Evolutionary conservation across 1,284 basidiomycete genomes (phyloP), one percentile per base, ranked within the genome.

Genomic region (Lentinula novae-zelandiae): DNA sequence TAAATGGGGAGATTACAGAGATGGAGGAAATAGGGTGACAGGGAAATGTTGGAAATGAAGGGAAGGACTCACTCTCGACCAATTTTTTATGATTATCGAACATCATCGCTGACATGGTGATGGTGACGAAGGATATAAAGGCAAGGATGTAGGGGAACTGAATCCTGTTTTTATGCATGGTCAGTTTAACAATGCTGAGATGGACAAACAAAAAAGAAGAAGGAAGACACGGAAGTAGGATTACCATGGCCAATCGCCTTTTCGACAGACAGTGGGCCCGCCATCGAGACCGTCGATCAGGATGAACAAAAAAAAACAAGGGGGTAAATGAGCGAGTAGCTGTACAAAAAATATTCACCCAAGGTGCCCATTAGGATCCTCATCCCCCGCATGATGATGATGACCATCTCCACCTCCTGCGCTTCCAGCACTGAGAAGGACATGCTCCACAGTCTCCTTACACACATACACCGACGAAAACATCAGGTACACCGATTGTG

Each of bases 381-480:
- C 75, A 22, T 73, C 72, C 1, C 70, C 67, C 49, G 77, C 76
- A 68, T 86, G 85, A 65, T 85, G 85, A 67, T 87, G 84, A 65
- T 89, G 86, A 0, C 84, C 84, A 52, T 85, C 84, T 36, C 65
- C 71, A 12, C 61, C 64, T 50, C 74, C 73, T 15, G 66, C 72
- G 22, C 74, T 71, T 2, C 80, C 87, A 58, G 72, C 80, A 63
- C 76, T 84, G 61, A 95, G 78, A 6, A 95, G 69, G 39, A 93
- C 71, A 70, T 93, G 92, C 73, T 95, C 93, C 2, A 97, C 78
- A 0, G 92, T 90, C 77, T 98, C 95, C 70, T 97, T 98, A 69
- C 92, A 94, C 27, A 96, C 90, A 73, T 97, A 98, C 6, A 96
- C 87, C 0, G 92, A 88, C 0, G 93, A 84, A 70, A 98, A 97